phyloP scores from a whole-genome alignment of 768 basidiomycete species.

The Suillus hirtellus region DNA sequence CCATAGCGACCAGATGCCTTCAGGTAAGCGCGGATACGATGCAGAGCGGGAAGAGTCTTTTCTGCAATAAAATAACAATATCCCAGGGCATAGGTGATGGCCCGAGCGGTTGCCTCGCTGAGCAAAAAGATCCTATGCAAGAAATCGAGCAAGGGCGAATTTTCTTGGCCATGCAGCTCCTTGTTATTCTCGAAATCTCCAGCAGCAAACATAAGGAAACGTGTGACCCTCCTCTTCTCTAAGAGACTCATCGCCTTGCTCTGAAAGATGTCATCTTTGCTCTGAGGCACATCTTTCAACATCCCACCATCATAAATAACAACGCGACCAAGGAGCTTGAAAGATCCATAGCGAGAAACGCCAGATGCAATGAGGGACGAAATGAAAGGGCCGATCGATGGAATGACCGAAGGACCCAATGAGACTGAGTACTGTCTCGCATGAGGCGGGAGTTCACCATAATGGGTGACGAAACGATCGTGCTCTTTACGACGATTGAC shows the following conservation, averaged over 20 bases:
- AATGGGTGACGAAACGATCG: slow-evolving; percentile 39
- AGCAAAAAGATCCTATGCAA: slow-evolving; percentile 66
- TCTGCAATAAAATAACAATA: slow-evolving; percentile 67
- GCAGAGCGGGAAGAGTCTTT: slow-evolving; percentile 59
- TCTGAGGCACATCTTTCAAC: slow-evolving; percentile 74
- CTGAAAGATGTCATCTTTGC: slow-evolving; percentile 93
- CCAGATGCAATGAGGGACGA: slow-evolving; percentile 77
- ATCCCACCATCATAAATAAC: slow-evolving; percentile 53
- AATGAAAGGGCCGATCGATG: slow-evolving; percentile 77
- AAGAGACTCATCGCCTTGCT: slow-evolving; percentile 71
- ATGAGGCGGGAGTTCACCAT: slow-evolving; percentile 46
- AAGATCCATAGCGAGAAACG: slow-evolving; percentile 89
- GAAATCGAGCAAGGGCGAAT: slow-evolving; percentile 60
- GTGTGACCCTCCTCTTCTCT: slow-evolving; percentile 91
- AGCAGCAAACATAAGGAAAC: slow-evolving; percentile 81
- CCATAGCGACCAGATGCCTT: slow-evolving; percentile 86
- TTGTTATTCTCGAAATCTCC: slow-evolving; percentile 68
- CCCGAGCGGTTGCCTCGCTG: slow-evolving; percentile 51
- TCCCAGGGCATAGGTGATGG: slow-evolving; percentile 78
- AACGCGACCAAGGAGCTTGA: slow-evolving; percentile 75
- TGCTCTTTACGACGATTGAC: slow-evolving; percentile 39
- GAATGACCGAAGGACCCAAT: slow-evolving; percentile 79
- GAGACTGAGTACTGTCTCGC: slow-evolving; percentile 84
- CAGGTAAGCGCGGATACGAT: slow-evolving; percentile 72
- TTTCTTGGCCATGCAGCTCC: slow-evolving; percentile 58